Conservation (phyloP, 176 grass and related monocot genomes). For the Leersia perrieri region DNA sequence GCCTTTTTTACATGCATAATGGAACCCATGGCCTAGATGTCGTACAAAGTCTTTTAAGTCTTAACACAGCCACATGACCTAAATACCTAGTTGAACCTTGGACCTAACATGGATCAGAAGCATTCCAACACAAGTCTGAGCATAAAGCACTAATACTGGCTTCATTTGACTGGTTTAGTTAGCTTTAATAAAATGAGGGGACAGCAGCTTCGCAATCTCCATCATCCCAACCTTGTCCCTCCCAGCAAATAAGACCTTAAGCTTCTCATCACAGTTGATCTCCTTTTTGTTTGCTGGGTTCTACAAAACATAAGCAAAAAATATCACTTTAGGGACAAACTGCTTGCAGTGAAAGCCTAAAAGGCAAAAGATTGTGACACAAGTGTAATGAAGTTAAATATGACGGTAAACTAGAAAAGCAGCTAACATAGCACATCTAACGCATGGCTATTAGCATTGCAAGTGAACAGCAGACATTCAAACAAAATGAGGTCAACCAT, state of each 20-base stretch:
- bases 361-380: neutral
- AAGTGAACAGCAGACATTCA: neutral
- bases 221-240: constrained; percentile 71
- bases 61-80: constrained; percentile 1
- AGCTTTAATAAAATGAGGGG: constrained; percentile 71
- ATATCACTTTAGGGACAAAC: neutral
- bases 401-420: neutral
- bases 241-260: constrained; percentile 69
- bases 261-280: constrained; percentile 69
- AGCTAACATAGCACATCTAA: neutral
- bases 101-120: constrained; percentile 23
- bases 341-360: neutral
- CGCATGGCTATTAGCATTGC: neutral
- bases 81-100: constrained; percentile 31
- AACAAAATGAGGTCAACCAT: neutral
- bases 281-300: constrained; percentile 62
- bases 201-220: constrained; percentile 59
- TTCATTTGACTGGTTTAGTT: constrained; percentile 27
- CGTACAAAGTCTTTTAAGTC: neutral
- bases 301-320: constrained; percentile 40
- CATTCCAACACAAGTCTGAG: constrained; percentile 9
- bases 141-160: neutral
- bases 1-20: constrained; percentile 33
- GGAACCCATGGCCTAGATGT: constrained; percentile 7
- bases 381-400: neutral